A percentile compares a stretch with the other conserved stretches of the same genome.
Conservation (phyloP, 495 filamentous ascomycete genomes). For the Neurospora sp. region DNA sequence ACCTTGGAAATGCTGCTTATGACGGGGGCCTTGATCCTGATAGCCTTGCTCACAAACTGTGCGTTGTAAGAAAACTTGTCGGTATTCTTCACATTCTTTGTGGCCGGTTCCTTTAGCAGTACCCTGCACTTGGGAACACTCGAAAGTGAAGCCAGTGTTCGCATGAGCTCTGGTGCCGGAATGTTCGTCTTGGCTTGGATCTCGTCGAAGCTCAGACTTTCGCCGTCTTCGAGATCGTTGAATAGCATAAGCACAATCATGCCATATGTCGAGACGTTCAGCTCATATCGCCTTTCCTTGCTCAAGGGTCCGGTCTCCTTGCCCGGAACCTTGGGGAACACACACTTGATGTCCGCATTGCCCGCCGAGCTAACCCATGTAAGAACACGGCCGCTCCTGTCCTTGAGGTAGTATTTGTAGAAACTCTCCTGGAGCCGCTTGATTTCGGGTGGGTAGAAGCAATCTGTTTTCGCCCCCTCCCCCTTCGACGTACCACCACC, state of each 20-base stretch:
- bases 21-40: constrained; percentile 64
- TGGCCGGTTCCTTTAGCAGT: constrained; percentile 73
- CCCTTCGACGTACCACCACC: constrained; percentile 29
- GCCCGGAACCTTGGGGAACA: constrained; percentile 56
- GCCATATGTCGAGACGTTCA: constrained; percentile 86
- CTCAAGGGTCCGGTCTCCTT: constrained; percentile 52
- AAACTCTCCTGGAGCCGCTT: constrained; percentile 74
- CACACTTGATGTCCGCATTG: constrained; percentile 73
- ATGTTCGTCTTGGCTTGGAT: constrained; percentile 79
- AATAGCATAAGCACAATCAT: constrained; percentile 88
- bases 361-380: constrained; percentile 67
- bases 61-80: constrained; percentile 83
- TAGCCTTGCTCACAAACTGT: constrained; percentile 67
- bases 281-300: constrained; percentile 70
- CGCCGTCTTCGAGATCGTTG: constrained; percentile 60
- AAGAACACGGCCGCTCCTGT: constrained; percentile 76
- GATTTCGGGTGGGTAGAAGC: constrained; percentile 66
- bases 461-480: constrained; percentile 44
- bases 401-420: constrained; percentile 78
- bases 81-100: constrained; percentile 66
- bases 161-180: constrained; percentile 62
- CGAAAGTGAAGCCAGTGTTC: constrained; percentile 75
- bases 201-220: constrained; percentile 68
- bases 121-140: constrained; percentile 79
- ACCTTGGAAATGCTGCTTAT: constrained; percentile 76